Percentiles rank a stretch among this genome's conserved stretches.
Conservation (phyloP, 352 stramenopile genomes). For the Phytophthora cactorum region DNA sequence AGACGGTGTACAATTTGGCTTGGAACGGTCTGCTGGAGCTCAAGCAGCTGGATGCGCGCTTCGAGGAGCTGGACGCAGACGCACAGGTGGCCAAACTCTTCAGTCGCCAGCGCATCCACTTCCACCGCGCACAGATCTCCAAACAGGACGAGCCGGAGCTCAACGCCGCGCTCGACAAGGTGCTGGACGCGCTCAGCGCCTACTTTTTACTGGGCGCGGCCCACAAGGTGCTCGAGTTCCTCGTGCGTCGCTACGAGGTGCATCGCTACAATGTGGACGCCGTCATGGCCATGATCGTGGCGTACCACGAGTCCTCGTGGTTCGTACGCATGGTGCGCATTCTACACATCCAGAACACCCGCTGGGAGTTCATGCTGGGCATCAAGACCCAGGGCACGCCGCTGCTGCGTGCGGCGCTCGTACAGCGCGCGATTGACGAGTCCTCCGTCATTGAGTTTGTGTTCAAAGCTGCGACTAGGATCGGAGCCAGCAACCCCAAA, state of each 20-base stretch:
- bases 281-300: conserved; percentile 82
- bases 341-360: conserved; percentile 78
- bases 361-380: conserved; percentile 84
- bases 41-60: conserved; percentile 74
- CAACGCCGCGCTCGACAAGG: conserved; percentile 62
- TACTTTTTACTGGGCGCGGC: conserved; percentile 81
- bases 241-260: conserved; percentile 89
- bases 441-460: conserved; percentile 80
- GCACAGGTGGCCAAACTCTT: conserved; percentile 65
- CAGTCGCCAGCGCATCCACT: conserved; percentile 76
- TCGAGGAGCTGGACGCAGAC: conserved; percentile 72
- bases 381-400: conserved; percentile 78
- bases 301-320: conserved; percentile 87
- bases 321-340: conserved; percentile 88
- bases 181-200: conserved; percentile 84
- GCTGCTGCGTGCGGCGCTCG: conserved; percentile 69
- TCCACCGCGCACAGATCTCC: conserved; percentile 73
- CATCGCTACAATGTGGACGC: conserved; percentile 88
- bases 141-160: conserved; percentile 72
- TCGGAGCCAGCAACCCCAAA: conserved; percentile 73
- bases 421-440: conserved; percentile 79
- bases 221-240: conserved; percentile 91
- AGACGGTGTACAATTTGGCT: conserved; percentile 87
- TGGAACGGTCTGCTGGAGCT: conserved; percentile 85
- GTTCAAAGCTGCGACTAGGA: conserved; percentile 63